Base-by-base conservation (phyloP, 345 rosid genomes). In the Populus alba region DNA sequence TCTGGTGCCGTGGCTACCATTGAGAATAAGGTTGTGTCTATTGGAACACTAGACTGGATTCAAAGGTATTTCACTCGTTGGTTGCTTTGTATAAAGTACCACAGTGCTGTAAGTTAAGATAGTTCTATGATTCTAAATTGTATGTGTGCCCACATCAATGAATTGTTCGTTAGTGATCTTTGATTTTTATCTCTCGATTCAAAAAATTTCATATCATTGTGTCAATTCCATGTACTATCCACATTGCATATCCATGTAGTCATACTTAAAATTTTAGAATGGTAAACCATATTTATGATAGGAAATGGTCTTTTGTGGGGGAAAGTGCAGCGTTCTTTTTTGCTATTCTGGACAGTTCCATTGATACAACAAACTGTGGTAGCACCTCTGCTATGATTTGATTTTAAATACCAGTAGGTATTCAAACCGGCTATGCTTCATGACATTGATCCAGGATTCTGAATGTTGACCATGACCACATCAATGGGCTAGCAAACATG, bases 1-100 rank as follows among this genome's bases (percentile, higher is more conserved):
- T 95, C 95, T 81, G 99, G 99, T 38, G 91, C 96, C 5, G 85
- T 88, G 53, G 99, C 97, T 68, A 80, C 85, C 9, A 80, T 95
- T 67, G 91, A 87, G 71, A 83, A 85, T 78, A 92, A 81, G 80
- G 91, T 83, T 80, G 97, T 95, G 70, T 85, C 94, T 68, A 95
- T 95, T 83, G 99, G 99, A 81, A 93, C 95, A 70, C 73, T 91
- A 45, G 97, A 95, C 45, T 95, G 99, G 98, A 87, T 95, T 81
- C 85, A 71, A 73, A 92, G 99, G 99, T 95, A 85, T 31, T 74
- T 8, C 79, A 59, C 18, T 75, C 51, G 2, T 65, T 41, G 27
- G n/a, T 70, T 66, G 69, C 29, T 76, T 70, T 43, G 8, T 75
- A 41, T 73, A 39, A 53, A 16, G 20, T 25, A 66, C 22, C 69